Conservation (phyloP, 345 rosid species). For the Viola odorata region DNA sequence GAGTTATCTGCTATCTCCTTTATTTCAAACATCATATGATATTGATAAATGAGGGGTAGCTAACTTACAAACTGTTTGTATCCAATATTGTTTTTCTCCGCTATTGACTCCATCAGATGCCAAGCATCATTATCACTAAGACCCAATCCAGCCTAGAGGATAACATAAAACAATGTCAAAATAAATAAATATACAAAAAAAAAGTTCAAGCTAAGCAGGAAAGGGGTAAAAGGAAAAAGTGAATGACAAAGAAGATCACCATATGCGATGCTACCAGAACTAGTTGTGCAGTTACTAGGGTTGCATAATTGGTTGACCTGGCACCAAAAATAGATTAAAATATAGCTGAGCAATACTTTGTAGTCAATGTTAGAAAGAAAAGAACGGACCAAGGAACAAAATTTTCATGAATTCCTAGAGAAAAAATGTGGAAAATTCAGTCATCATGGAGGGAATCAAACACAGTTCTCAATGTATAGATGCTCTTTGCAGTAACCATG, state of each 20-base stretch:
- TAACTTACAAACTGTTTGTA: constrained; percentile 73
- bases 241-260: constrained; percentile 38
- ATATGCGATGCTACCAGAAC: constrained; percentile 85
- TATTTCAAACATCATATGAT: background rate
- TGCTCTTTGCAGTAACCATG: no score
- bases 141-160: constrained; percentile 83
- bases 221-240: constrained; percentile 14
- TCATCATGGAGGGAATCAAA: no score
- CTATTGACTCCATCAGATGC: constrained; percentile 87
- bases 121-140: constrained; percentile 88
- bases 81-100: constrained; percentile 85
- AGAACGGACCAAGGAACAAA: no score
- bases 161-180: constrained; percentile 13
- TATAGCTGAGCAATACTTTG: background rate
- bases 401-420: no score
- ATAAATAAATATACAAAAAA: background rate
- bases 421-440: no score
- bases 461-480: no score
- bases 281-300: constrained; percentile 75
- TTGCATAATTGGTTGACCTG: constrained; percentile 82
- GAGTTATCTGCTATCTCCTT: no score
- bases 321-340: constrained; percentile 11
- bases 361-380: no score
- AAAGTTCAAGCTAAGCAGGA: background rate
- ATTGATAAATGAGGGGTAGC: constrained; percentile 1